Percentiles rank a stretch among this genome's conserved stretches.
Conservation (phyloP, 176 grass and related monocot species). For the Zizania latifolia region DNA sequence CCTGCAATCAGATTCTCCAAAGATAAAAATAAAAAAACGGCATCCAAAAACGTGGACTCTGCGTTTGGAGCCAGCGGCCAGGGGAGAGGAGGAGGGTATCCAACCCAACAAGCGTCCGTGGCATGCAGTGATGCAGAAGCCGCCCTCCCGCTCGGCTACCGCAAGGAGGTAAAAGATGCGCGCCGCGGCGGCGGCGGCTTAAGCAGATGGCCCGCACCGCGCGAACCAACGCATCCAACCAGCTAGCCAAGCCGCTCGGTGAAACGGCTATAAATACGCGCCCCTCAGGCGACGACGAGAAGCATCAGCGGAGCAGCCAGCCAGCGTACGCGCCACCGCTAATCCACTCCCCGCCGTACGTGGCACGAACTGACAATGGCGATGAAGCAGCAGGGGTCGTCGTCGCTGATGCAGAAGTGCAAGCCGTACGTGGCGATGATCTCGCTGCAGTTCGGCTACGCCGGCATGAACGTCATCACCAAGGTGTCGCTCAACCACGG, state of each 20-base stretch:
- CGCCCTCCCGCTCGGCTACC: no score
- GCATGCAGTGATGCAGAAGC: no score
- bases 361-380: constrained; percentile 27
- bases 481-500: constrained; percentile 98
- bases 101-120: no score
- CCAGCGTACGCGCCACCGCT: neutral
- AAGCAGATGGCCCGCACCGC: constrained; percentile 5
- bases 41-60: neutral
- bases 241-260: neutral
- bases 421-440: constrained; percentile 98
- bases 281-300: neutral
- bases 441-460: constrained; percentile 97
- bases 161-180: neutral
- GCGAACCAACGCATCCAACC: neutral
- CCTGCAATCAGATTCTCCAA: neutral
- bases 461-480: constrained; percentile 99
- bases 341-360: neutral
- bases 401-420: constrained; percentile 61
- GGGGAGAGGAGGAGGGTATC: neutral
- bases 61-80: neutral
- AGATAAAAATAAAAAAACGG: no score
- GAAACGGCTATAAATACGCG: constrained; percentile 31
- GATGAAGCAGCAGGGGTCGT: constrained; percentile 6
- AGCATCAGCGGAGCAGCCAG: neutral
- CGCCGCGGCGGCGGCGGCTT: neutral